Conservation (phyloP, 2,329 filamentous ascomycete genomes). For the Verticillium isaacii region DNA sequence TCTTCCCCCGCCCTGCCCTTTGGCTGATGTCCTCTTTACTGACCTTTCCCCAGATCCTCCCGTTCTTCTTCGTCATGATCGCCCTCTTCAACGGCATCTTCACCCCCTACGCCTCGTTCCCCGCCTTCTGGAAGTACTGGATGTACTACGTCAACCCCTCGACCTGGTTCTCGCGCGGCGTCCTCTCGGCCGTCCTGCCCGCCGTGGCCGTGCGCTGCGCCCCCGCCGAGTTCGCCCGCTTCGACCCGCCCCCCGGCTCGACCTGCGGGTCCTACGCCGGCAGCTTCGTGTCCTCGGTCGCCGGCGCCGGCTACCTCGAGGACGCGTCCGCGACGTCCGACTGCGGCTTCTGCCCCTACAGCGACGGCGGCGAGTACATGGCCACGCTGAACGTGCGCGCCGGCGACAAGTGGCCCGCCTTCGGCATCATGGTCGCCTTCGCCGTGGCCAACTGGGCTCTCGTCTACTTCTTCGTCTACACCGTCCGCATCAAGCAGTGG, state of each 20-base stretch:
- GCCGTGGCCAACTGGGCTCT: slow-evolving; percentile 65
- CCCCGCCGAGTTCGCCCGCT: slow-evolving; percentile 24
- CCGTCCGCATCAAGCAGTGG: slow-evolving; percentile 65
- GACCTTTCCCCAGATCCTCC: slow-evolving; percentile 43
- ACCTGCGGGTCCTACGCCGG: slow-evolving; percentile 63
- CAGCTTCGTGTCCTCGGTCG: slow-evolving; percentile 45
- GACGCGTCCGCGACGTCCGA: slow-evolving; percentile 51
- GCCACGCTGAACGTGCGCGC: slow-evolving; percentile 43
- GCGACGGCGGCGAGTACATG: slow-evolving; percentile 56
- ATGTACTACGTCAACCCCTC: slow-evolving; percentile 13
- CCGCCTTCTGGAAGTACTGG: slow-evolving; percentile 35
- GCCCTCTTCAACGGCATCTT: slow-evolving; percentile 70
- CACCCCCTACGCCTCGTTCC: slow-evolving; percentile 28
- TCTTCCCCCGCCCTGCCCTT: neutral
- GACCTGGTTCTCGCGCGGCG: slow-evolving; percentile 9
- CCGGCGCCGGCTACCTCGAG: slow-evolving; percentile 53
- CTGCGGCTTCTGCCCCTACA: slow-evolving; percentile 69
- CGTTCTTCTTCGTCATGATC: slow-evolving; percentile 79
- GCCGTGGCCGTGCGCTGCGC: slow-evolving; percentile 33
- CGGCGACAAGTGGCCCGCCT: slow-evolving; percentile 59
- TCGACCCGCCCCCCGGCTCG: slow-evolving; percentile 59
- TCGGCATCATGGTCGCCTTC: slow-evolving; percentile 70
- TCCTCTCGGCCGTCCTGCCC: slow-evolving; percentile 9
- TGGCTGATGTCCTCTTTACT: neutral
- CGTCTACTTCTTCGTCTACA: slow-evolving; percentile 75